phyloP scores from a whole-genome alignment of 169 alveolate genomes.

The Sarcocystis neurona region DNA sequence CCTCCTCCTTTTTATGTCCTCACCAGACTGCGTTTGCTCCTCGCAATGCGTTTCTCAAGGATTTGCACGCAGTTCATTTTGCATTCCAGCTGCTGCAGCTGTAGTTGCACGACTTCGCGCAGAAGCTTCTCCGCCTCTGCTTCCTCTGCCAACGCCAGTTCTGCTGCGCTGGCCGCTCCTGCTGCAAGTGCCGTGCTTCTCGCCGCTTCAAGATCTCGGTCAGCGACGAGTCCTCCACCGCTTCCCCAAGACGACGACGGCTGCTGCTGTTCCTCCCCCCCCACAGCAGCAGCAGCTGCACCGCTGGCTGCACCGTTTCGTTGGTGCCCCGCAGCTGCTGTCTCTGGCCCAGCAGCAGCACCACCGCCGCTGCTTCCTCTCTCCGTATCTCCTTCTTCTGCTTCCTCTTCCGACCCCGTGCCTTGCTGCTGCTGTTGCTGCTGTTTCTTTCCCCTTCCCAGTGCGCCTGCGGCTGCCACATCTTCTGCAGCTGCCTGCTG shows the following conservation, averaged over 20 bases:
- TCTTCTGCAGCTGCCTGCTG: slow-evolving; percentile 6
- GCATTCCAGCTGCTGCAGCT: neutral
- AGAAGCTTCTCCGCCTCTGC: neutral
- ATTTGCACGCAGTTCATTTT: neutral
- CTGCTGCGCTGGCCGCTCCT: slow-evolving; percentile 26
- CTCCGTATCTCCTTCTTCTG: neutral
- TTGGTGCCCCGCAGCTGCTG: neutral
- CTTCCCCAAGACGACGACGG: neutral
- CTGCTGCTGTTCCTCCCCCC: neutral
- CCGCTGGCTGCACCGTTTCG: neutral
- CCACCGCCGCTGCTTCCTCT: slow-evolving; percentile 19
- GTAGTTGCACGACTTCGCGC: slow-evolving; percentile 10
- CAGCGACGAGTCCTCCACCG: neutral
- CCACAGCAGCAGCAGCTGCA: neutral
- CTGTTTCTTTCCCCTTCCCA: neutral
- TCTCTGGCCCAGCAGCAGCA: too few relatives aligned
- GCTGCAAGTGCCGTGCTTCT: slow-evolving; percentile 38
- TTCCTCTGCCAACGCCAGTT: slow-evolving; percentile 15
- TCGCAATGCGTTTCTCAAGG: neutral
- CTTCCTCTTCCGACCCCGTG: neutral
- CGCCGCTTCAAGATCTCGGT: slow-evolving; percentile 20
- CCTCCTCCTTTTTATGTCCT: too few relatives aligned
- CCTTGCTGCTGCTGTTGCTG: slow-evolving; percentile 17
- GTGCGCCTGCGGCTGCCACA: neutral
- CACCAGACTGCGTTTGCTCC: slow-evolving; percentile 34